Evolutionary conservation across 495 filamentous ascomycete species (phyloP).

Genomic region (Xylaria grammica): DNA sequence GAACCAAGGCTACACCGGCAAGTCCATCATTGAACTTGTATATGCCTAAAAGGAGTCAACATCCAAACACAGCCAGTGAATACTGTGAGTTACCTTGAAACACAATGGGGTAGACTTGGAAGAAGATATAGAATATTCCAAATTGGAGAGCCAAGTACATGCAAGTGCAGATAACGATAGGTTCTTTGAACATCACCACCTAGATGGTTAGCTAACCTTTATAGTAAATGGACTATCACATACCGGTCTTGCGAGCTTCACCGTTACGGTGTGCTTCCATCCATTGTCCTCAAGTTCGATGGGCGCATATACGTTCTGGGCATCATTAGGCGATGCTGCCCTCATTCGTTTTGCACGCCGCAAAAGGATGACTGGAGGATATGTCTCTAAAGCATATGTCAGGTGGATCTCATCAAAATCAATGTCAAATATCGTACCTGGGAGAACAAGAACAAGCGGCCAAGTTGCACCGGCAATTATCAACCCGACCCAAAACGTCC

Average conservation of each 20-base stretch:
- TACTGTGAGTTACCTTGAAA: too few species aligned
- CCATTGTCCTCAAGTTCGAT: not conserved
- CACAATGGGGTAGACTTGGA: not conserved
- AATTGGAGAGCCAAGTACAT: not conserved
- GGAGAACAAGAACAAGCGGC: conserved; percentile 49
- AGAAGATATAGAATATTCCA: not conserved
- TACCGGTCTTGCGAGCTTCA: not conserved
- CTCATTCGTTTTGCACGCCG: too few species aligned
- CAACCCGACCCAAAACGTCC: conserved; percentile 57
- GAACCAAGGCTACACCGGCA: too few species aligned
- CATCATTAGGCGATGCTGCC: too few species aligned
- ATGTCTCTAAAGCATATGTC: too few species aligned
- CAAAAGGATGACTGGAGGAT: conserved; percentile 54
- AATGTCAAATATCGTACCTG: too few species aligned
- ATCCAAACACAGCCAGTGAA: too few species aligned
- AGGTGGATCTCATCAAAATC: too few species aligned
- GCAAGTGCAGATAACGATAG: not conserved
- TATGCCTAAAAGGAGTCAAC: too few species aligned
- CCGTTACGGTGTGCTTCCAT: not conserved
- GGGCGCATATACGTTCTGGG: not conserved
- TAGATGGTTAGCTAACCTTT: too few species aligned
- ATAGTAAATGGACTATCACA: too few species aligned
- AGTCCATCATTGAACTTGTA: too few species aligned
- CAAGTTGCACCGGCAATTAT: conserved; percentile 49
- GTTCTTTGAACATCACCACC: not conserved